Evolutionary conservation across 2,329 filamentous ascomycete species (phyloP).

Genomic region (Fusarium sacchari): DNA sequence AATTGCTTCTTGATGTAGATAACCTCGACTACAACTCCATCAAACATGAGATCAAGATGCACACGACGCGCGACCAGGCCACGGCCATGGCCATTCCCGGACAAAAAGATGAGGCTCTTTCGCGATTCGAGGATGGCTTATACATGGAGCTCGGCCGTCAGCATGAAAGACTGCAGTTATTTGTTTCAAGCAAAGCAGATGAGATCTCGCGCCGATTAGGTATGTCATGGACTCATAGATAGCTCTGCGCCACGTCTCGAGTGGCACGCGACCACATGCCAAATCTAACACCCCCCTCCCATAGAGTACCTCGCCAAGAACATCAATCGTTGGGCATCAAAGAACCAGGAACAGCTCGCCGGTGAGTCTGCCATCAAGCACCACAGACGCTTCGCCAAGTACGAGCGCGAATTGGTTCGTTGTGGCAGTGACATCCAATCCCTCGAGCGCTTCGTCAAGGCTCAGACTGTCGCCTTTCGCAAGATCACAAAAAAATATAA

Average conservation of each 20-base stretch:
- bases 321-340: slow-evolving; percentile 59
- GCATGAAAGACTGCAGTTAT: slow-evolving; percentile 80
- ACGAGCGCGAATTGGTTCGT: slow-evolving; percentile 61
- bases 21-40: slow-evolving; percentile 92
- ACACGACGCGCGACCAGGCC: slow-evolving; percentile 77
- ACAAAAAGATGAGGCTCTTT: slow-evolving; percentile 66
- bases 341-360: slow-evolving; percentile 45
- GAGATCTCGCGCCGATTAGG: slow-evolving; percentile 78
- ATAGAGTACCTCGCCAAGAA: slow-evolving; percentile 61
- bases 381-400: slow-evolving; percentile 63
- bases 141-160: slow-evolving; percentile 77
- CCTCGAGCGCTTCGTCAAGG: slow-evolving; percentile 76
- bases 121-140: slow-evolving; percentile 76
- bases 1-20: slow-evolving; percentile 61
- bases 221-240: slow-evolving; percentile 50
- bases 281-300: slow-evolving; percentile 34
- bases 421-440: slow-evolving; percentile 78
- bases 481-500: slow-evolving; percentile 89
- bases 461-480: slow-evolving; percentile 79
- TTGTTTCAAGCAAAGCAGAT: slow-evolving; percentile 81
- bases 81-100: slow-evolving; percentile 79
- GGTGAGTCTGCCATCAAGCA: slow-evolving; percentile 54
- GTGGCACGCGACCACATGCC: slow-evolving; percentile 27
- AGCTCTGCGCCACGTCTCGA: slow-evolving; percentile 8
- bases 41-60: slow-evolving; percentile 83